Evolutionary conservation across 208 protist species (phyloP).

Genomic region (Wallacemonas sp.): DNA sequence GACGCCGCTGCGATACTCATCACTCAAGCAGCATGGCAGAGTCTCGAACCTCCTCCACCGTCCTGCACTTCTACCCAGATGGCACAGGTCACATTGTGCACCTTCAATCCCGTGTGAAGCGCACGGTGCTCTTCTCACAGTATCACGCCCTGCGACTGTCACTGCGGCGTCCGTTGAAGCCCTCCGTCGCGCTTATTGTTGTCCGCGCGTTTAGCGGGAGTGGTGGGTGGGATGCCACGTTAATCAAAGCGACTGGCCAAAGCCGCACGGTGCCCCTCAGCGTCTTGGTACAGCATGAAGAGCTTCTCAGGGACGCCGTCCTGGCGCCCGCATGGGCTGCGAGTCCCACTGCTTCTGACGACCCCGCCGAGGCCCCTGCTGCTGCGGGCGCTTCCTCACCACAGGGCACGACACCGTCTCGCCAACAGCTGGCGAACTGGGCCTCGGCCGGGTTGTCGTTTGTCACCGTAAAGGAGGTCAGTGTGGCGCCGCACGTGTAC

Average conservation of each 20-base stretch:
- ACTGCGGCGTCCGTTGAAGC: constrained; percentile 2
- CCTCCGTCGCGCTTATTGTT: constrained; percentile 6
- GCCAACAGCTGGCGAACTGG: background rate
- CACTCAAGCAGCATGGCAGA: no score
- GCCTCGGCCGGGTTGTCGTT: background rate
- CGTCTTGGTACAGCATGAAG: background rate
- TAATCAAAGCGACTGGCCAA: background rate
- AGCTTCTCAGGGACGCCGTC: background rate
- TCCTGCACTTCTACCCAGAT: constrained; percentile 5
- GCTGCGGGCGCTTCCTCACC: no score
- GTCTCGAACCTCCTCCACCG: background rate
- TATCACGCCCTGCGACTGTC: constrained; percentile 2
- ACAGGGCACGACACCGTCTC: background rate
- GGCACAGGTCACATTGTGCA: constrained; percentile 6
- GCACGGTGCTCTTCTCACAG: constrained; percentile 6
- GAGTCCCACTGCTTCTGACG: background rate
- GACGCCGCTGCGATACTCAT: no score
- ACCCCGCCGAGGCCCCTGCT: background rate
- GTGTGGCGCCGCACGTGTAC: constrained; percentile 7
- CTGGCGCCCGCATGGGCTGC: background rate
- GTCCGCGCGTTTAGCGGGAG: background rate
- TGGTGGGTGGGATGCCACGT: constrained; percentile 3
- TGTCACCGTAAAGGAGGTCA: constrained; percentile 9
- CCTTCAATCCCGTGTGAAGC: background rate
- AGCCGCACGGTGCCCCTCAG: background rate